phyloP scores from a whole-genome alignment of 495 filamentous ascomycete species.

The Aspergillus hancockii region DNA sequence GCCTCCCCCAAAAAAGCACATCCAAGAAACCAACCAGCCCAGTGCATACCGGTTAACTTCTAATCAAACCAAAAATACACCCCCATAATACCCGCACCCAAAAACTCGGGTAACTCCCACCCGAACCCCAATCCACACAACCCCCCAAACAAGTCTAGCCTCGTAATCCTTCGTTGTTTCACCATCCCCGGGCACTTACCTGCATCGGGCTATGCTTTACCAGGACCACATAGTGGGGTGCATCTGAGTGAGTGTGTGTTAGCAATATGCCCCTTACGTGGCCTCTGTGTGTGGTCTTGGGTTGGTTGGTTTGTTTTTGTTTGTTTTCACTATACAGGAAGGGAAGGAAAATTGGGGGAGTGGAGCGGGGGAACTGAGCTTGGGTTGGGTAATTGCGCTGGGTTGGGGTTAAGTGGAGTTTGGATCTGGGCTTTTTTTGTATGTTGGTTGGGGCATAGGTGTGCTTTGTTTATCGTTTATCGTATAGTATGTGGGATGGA shows the following conservation, averaged over 20 bases:
- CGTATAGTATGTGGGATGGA: too few species aligned
- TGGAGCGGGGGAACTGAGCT: too few species aligned
- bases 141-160: not conserved
- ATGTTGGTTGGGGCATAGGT: too few species aligned
- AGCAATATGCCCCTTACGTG: slow-evolving; percentile 37
- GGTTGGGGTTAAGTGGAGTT: not conserved
- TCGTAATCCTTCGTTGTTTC: slow-evolving; percentile 25
- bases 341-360: too few species aligned
- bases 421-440: not conserved
- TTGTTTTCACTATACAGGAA: too few species aligned
- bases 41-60: not conserved
- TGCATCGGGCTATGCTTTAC: slow-evolving; percentile 25
- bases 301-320: not conserved
- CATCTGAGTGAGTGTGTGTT: not conserved
- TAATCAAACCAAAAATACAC: too few species aligned
- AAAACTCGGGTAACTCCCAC: not conserved
- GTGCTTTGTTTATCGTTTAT: too few species aligned
- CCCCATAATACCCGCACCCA: not conserved
- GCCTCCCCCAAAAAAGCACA: too few species aligned
- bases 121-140: not conserved
- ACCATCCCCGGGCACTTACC: slow-evolving; percentile 42
- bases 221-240: slow-evolving; percentile 21
- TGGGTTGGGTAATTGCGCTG: not conserved
- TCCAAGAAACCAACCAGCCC: not conserved
- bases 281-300: slow-evolving; percentile 14